A percentile compares a stretch with the other conserved stretches of the same genome.
These are phyloP conservation scores for Fusarium hainanense DNA, from an alignment of 2,329 filamentous ascomycete species.

Conservation along the genomic window DNA sequence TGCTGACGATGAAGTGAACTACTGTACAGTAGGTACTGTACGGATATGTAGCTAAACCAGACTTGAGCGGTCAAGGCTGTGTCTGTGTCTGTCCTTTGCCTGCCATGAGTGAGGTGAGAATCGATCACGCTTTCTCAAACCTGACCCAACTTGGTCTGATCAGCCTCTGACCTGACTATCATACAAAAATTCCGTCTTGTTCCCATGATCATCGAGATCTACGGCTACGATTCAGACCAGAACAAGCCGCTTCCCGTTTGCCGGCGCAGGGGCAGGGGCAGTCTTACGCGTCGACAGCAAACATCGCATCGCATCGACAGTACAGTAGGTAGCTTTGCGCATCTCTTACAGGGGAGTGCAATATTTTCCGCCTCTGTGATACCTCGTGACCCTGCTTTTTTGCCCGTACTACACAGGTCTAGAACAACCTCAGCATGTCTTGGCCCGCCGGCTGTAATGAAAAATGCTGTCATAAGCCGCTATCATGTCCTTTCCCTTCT, in stretches of 20 bases:
- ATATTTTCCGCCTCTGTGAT: slow-evolving; percentile 34
- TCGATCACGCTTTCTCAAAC: slow-evolving; percentile 13
- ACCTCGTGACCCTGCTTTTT: slow-evolving; percentile 33
- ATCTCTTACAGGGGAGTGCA: slow-evolving; percentile 1
- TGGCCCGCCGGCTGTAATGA: slow-evolving; percentile 4
- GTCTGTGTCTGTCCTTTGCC: not conserved
- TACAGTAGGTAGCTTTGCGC: slow-evolving; percentile 1
- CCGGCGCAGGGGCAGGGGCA: slow-evolving; percentile 21
- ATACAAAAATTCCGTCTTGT: slow-evolving; percentile 25
- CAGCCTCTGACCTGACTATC: slow-evolving; percentile 14
- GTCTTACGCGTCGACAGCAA: slow-evolving; percentile 7
- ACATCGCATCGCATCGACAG: not conserved
- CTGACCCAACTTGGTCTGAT: slow-evolving; percentile 2
- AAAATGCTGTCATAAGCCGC: slow-evolving; percentile 18
- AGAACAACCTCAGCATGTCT: slow-evolving; percentile 25
- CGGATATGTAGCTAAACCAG: not conserved
- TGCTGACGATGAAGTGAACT: not conserved
- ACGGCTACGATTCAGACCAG: not conserved
- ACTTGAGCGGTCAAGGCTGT: not conserved
- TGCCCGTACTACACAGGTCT: slow-evolving; percentile 21
- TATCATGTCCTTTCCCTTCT: not conserved
- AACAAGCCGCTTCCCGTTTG: not conserved
- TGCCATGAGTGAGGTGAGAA: not conserved
- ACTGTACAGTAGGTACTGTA: not conserved
- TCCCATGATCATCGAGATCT: slow-evolving; percentile 37